These are phyloP conservation scores for Colletotrichum eleusines DNA, from an alignment of 2,329 filamentous ascomycete species.

Conservation along the genomic window DNA sequence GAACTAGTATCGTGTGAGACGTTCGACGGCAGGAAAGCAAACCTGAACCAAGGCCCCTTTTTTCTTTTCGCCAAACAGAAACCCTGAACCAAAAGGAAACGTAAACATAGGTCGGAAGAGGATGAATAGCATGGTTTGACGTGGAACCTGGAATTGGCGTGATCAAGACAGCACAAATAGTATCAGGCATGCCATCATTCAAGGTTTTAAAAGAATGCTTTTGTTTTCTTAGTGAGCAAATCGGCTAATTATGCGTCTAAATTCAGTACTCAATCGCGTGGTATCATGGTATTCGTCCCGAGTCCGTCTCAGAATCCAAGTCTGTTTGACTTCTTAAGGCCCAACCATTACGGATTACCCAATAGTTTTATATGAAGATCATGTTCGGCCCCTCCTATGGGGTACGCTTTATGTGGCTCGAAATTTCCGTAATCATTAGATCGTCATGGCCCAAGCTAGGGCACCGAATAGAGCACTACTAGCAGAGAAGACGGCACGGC, in stretches of 20 bases:
- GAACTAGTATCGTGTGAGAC: background rate
- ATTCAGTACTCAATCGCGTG: conserved; percentile 22
- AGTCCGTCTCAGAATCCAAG: background rate
- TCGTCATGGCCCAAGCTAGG: conserved; percentile 23
- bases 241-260: conserved; percentile 13
- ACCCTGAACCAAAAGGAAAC: background rate
- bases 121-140: background rate
- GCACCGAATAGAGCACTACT: conserved; percentile 13
- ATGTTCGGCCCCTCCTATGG: background rate
- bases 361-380: conserved; percentile 31
- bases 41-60: background rate
- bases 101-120: background rate
- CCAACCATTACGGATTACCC: conserved; percentile 29
- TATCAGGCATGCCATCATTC: background rate
- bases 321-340: background rate
- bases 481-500: conserved; percentile 27
- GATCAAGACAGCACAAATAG: background rate
- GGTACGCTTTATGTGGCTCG: background rate
- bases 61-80: background rate
- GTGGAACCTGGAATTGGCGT: background rate
- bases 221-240: background rate
- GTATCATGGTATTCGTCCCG: conserved; percentile 36
- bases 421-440: background rate
- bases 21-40: background rate
- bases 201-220: background rate